Evolutionary conservation across 2,329 filamentous ascomycete species (phyloP).

Genomic region (Exserohilum turcica): DNA sequence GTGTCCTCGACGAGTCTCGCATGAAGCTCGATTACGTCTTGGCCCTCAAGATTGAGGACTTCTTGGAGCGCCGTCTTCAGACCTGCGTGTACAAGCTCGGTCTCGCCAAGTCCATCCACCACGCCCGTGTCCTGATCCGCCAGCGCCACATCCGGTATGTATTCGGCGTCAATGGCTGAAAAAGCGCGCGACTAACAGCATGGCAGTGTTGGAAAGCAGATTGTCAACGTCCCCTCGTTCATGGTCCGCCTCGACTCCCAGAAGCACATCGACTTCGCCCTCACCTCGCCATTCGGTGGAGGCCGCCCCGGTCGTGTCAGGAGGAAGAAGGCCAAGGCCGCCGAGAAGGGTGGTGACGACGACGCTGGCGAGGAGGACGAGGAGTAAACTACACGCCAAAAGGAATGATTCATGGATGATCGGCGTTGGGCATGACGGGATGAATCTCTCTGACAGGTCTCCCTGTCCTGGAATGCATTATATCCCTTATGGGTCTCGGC

Average conservation of each 20-base stretch:
- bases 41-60: slow-evolving; percentile 98
- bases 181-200: slow-evolving; percentile 19
- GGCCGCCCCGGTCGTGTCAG: slow-evolving; percentile 96
- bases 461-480: slow-evolving; percentile 38
- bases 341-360: slow-evolving; percentile 79
- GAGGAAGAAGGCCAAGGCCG: slow-evolving; percentile 99
- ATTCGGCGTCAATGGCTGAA: background rate
- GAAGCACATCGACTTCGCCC: slow-evolving; percentile 99
- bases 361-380: slow-evolving; percentile 93
- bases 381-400: slow-evolving; percentile 49
- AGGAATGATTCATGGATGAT: slow-evolving; percentile 44
- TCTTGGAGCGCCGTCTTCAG: slow-evolving; percentile 99
- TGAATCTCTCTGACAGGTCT: slow-evolving; percentile 37
- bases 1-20: slow-evolving; percentile 99
- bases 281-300: slow-evolving; percentile 96
- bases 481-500: slow-evolving; percentile 37
- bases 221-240: slow-evolving; percentile 99
- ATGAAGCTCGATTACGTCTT: slow-evolving; percentile 99
- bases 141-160: slow-evolving; percentile 92
- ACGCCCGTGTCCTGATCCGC: slow-evolving; percentile 99
- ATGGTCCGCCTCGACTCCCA: slow-evolving; percentile 99
- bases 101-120: slow-evolving; percentile 99
- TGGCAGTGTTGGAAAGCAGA: slow-evolving; percentile 94
- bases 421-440: slow-evolving; percentile 46
- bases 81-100: slow-evolving; percentile 99